phyloP scores from a whole-genome alignment of 441 rosid species.

The Euphorbia celastroides region DNA sequence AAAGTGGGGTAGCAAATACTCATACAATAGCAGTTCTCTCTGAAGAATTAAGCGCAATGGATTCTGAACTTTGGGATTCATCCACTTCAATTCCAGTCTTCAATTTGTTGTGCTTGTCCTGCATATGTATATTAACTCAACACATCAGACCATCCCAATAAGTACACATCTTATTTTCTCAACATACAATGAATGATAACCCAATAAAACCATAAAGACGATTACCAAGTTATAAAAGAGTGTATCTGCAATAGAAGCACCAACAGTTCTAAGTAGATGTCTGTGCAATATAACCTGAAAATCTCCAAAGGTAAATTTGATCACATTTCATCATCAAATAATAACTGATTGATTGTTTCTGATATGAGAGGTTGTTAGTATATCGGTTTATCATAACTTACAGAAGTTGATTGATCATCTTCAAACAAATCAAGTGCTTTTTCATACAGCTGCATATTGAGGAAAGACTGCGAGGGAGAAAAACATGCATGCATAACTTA shows the following conservation, averaged over 20 bases:
- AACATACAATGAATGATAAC: constrained; percentile 13
- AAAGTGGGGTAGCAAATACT: constrained; percentile 15
- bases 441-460: constrained; percentile 86
- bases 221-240: constrained; percentile 73
- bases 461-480: constrained; percentile 59
- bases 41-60: constrained; percentile 40
- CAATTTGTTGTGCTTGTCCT: constrained; percentile 78
- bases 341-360: constrained; percentile 10
- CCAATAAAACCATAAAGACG: constrained; percentile 17
- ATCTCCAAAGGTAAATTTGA: constrained; percentile 22
- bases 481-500: constrained; percentile 16
- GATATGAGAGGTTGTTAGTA: no score
- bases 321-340: constrained; percentile 20
- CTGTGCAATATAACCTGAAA: constrained; percentile 79
- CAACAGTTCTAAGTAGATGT: constrained; percentile 84
- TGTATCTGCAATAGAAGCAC: constrained; percentile 59
- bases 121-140: constrained; percentile 15
- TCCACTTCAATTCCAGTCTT: constrained; percentile 71
- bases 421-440: constrained; percentile 88
- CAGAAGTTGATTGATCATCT: constrained; percentile 82
- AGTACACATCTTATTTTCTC: constrained; percentile 16
- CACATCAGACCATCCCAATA: constrained; percentile 20
- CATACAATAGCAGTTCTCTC: constrained; percentile 75
- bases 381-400: constrained; percentile 40
- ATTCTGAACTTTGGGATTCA: constrained; percentile 52